Percentiles rank a stretch among this genome's conserved stretches.
These are phyloP conservation scores for Flaveria linearis DNA, from an alignment of 129 eudicot species.

Conservation along the genomic window DNA sequence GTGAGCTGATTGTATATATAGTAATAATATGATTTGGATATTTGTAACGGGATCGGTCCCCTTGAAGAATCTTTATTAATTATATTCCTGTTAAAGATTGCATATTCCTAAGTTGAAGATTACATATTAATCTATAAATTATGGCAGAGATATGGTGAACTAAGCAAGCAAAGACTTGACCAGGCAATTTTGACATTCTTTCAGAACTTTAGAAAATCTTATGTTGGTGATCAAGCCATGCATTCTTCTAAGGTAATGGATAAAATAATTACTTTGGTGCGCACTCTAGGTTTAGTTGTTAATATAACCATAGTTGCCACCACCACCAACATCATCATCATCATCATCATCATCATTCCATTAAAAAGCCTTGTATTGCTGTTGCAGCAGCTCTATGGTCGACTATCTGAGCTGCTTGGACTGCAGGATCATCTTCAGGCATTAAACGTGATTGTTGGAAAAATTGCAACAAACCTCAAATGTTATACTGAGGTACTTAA, in stretches of 20 bases:
- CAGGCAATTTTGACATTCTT: slow-evolving; percentile 89
- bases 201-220: slow-evolving; percentile 87
- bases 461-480: slow-evolving; percentile 92
- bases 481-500: slow-evolving; percentile 73
- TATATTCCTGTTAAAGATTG: slow-evolving; percentile 3
- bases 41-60: not conserved
- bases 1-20: no score
- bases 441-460: slow-evolving; percentile 74
- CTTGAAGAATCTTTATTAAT: not conserved
- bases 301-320: not conserved
- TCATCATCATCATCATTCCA: not conserved
- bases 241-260: slow-evolving; percentile 84
- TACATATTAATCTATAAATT: slow-evolving; percentile 23
- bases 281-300: slow-evolving; percentile 8
- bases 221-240: slow-evolving; percentile 98
- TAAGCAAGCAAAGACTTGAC: slow-evolving; percentile 95
- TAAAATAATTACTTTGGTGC: slow-evolving; percentile 15
- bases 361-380: slow-evolving; percentile 26
- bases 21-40: no score
- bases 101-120: slow-evolving; percentile 6
- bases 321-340: not conserved
- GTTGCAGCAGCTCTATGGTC: slow-evolving; percentile 94
- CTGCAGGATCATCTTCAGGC: slow-evolving; percentile 86
- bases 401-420: slow-evolving; percentile 93
- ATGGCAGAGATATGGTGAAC: slow-evolving; percentile 78